A percentile compares a stretch with the other conserved stretches of the same genome.
phyloP scores from a whole-genome alignment of 2,329 filamentous ascomycete species.

The Arthrobotrys sinensis region DNA sequence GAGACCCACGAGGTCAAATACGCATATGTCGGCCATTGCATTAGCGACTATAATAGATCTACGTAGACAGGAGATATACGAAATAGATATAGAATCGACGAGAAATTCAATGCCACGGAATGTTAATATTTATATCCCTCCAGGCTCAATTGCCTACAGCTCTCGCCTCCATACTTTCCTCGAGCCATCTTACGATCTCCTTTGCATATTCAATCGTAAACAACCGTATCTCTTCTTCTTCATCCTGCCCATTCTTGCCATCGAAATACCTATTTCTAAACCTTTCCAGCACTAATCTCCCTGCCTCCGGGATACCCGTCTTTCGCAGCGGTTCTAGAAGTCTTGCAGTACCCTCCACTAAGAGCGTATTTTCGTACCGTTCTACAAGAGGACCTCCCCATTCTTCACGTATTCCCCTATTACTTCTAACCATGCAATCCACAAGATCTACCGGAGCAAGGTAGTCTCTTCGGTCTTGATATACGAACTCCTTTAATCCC shows the following conservation, averaged over 20 bases:
- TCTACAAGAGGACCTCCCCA: background rate
- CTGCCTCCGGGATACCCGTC: background rate
- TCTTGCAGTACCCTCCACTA: background rate
- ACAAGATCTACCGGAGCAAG: background rate
- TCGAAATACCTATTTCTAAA: background rate
- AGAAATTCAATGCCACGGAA: no score
- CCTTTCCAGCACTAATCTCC: background rate
- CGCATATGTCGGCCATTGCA: no score
- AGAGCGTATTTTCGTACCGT: background rate
- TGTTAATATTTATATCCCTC: no score
- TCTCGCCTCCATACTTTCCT: background rate
- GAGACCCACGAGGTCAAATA: no score
- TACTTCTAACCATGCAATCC: background rate
- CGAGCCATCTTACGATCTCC: conserved; percentile 1
- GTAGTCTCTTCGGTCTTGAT: background rate
- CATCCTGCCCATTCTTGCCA: background rate
- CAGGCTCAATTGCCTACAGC: no score
- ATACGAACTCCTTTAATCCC: conserved; percentile 1
- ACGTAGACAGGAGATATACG: no score
- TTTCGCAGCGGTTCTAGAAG: background rate
- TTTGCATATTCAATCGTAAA: background rate
- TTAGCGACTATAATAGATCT: no score
- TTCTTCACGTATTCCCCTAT: background rate
- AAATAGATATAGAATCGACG: no score
- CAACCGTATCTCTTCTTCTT: background rate